Evolutionary conservation across 2,329 filamentous ascomycete genomes (phyloP), one percentile per base, ranked within the genome.

Genomic region (Fusarium stilboides): DNA sequence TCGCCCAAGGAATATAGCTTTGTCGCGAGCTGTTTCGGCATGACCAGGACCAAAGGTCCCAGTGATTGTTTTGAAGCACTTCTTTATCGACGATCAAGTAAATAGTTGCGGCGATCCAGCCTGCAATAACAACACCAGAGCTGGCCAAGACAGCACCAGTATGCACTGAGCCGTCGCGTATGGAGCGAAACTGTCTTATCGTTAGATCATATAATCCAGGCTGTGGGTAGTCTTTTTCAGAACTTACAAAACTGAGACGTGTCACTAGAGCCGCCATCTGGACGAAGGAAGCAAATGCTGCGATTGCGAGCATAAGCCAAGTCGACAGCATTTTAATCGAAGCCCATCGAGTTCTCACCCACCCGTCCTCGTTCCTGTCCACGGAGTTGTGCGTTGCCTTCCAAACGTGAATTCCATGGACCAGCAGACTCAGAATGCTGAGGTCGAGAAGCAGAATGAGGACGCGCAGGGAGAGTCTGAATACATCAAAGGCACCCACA

Each of bases 11-110:
- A 6, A 62, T 62, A 5, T 62, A 62, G 8, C 59, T 62, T 10
- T 62, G 47, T 22, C 59, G 42, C 1, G 59, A 42, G n/a, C 19
- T 62, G 2, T 62, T 62, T 1, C 40, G 42, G 5, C 59, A 62
- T 0, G 59, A 62, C 59, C 59, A 62, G 19, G 59, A 62, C 59
- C 59, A 62, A 1, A 62, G 59, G 13, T 62, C 59, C 59, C 59
- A 62, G 4, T 62, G 59, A 8, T 62, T 62, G 2, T 56, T 62
- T 0, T 7, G 24, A 2, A 62, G 57, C 0, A 62, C 57, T 17
- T 62, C 59, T 8, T 62, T 62, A 2, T 62, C 59, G 1, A 62
- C 47, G 2, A 62, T 62, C 0, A 62, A 45, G 36, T 62, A 62
- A 4, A 62, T 8, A 0, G 47, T 43, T n/a, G 42, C 47, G 1